Percentiles rank a stretch among this genome's conserved stretches.
Conservation (phyloP, 2,329 filamentous ascomycete species). For the Penicillium sp. region DNA sequence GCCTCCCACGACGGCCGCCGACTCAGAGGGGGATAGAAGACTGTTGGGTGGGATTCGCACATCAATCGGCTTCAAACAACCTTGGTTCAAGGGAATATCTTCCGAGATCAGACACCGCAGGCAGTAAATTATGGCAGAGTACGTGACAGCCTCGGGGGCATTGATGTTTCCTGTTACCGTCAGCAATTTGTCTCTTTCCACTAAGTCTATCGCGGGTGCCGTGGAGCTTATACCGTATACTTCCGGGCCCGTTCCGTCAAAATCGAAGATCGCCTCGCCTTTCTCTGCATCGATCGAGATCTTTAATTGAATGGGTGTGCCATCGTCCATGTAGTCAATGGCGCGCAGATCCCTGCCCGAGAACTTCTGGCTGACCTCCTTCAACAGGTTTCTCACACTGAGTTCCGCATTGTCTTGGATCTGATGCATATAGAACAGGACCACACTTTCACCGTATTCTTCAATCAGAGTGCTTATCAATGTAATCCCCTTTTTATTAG, state of each 20-base stretch:
- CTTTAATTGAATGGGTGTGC: conserved; percentile 73
- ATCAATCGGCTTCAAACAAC: conserved; percentile 73
- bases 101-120: conserved; percentile 74
- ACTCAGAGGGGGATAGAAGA: conserved; percentile 72
- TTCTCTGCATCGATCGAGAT: conserved; percentile 70
- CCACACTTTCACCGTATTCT: conserved; percentile 72
- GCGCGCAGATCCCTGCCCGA: conserved; percentile 66
- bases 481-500: conserved; percentile 80
- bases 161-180: conserved; percentile 66
- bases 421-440: conserved; percentile 77
- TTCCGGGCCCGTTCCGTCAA: conserved; percentile 76
- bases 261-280: conserved; percentile 75
- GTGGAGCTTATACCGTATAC: conserved; percentile 44
- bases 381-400: conserved; percentile 71
- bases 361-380: conserved; percentile 67
- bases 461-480: conserved; percentile 72
- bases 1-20: conserved; percentile 76
- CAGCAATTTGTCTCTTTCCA: too few relatives aligned
- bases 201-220: too few relatives aligned
- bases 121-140: conserved; percentile 81
- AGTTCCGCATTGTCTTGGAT: conserved; percentile 79
- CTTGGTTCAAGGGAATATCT: conserved; percentile 82
- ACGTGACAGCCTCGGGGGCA: conserved; percentile 76
- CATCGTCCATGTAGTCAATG: conserved; percentile 81
- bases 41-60: conserved; percentile 72